Conservation (phyloP, 2,329 filamentous ascomycete genomes). For the Stemphylium lycopersici region DNA sequence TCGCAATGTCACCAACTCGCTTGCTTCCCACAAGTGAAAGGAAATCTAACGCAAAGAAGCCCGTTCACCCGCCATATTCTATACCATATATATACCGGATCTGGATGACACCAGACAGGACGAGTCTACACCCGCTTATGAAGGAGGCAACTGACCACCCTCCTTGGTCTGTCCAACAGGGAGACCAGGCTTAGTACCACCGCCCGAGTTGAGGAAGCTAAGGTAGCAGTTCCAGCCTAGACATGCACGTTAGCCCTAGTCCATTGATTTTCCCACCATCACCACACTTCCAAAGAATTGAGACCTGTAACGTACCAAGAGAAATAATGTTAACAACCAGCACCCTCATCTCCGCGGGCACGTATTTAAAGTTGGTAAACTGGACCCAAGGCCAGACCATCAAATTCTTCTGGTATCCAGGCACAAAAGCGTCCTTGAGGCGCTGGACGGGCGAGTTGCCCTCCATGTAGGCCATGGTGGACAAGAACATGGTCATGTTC, state of each 20-base stretch:
- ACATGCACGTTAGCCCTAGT: background rate
- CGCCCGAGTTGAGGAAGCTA: constrained; percentile 46
- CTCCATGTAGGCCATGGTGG: constrained; percentile 83
- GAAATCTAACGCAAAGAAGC: too few species aligned
- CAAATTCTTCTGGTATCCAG: constrained; percentile 81
- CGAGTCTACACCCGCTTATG: constrained; percentile 26
- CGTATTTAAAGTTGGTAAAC: constrained; percentile 82
- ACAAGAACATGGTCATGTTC: constrained; percentile 80
- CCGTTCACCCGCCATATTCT: too few species aligned
- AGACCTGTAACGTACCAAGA: constrained; percentile 55
- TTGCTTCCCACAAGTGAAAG: too few species aligned
- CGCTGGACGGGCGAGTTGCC: constrained; percentile 70
- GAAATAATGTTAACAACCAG: constrained; percentile 85
- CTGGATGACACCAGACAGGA: background rate
- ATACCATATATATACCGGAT: too few species aligned
- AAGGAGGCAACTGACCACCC: constrained; percentile 34
- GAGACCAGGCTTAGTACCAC: constrained; percentile 22
- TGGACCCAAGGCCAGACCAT: constrained; percentile 88
- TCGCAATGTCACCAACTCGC: too few species aligned
- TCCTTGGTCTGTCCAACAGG: constrained; percentile 27
- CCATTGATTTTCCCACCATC: too few species aligned
- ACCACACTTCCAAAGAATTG: too few species aligned
- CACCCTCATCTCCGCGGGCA: constrained; percentile 82
- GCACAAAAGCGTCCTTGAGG: constrained; percentile 71
- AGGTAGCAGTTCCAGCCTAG: constrained; percentile 53